Percentiles rank a stretch among this genome's conserved stretches.
These are phyloP conservation scores for Limonium bicolor DNA, from an alignment of 148 eudicot species.

Conservation along the genomic window DNA sequence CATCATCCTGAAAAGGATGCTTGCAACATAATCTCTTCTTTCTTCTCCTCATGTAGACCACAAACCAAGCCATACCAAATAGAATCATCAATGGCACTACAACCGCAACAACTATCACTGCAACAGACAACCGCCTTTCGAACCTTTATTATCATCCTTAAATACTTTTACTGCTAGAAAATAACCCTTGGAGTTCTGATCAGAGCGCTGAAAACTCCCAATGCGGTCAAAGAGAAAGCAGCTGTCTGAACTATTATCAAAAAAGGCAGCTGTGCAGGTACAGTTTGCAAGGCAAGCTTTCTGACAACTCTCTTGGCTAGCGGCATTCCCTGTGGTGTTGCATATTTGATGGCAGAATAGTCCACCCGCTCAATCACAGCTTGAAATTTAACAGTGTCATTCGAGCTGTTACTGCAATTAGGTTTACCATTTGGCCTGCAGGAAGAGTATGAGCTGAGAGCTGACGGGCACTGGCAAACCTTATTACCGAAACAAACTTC, in stretches of 20 bases:
- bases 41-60: too few species aligned
- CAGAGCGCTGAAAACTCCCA: conserved; percentile 45
- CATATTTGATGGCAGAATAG: conserved; percentile 50
- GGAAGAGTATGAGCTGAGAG: conserved; percentile 12
- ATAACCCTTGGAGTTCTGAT: conserved; percentile 15
- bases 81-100: too few species aligned
- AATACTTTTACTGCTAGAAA: conserved; percentile 43
- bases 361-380: conserved; percentile 36
- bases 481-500: conserved; percentile 35
- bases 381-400: conserved; percentile 21
- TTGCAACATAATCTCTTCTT: conserved; percentile 16
- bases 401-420: conserved; percentile 19
- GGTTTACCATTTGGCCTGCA: conserved; percentile 34
- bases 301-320: conserved; percentile 47
- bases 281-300: conserved; percentile 47
- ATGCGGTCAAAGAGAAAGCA: conserved; percentile 56
- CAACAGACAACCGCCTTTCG: conserved; percentile 13
- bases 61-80: too few species aligned
- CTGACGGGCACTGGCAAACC: conserved; percentile 51
- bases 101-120: conserved; percentile 31
- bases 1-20: conserved; percentile 17
- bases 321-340: conserved; percentile 33
- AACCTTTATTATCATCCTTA: conserved; percentile 9
- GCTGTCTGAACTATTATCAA: conserved; percentile 39
- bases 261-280: conserved; percentile 74